Percentiles rank a stretch among this genome's conserved stretches.
Conservation (phyloP, 108 stramenopile species). For the Aurantiochytrium sp. region DNA sequence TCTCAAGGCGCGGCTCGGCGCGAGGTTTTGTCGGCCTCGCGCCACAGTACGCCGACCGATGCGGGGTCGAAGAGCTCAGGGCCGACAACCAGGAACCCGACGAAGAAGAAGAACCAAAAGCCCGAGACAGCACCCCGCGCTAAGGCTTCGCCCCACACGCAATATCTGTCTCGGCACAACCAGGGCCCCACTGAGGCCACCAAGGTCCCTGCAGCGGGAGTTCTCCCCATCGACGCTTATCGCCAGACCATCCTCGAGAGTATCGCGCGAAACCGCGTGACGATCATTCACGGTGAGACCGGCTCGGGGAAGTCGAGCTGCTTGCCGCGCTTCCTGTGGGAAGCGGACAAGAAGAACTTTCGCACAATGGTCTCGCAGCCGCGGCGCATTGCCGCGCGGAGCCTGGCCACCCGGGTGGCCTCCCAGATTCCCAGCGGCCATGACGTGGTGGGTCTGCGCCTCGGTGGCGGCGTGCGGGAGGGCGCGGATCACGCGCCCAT, state of each 20-base stretch:
- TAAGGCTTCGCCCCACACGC: too few species aligned
- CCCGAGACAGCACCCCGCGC: too few species aligned
- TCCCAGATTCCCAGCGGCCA: neutral
- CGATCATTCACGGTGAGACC: neutral
- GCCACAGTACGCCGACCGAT: too few species aligned
- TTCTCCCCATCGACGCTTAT: neutral
- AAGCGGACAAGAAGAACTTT: neutral
- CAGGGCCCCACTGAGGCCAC: too few species aligned
- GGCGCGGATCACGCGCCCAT: neutral
- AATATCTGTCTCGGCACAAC: too few species aligned
- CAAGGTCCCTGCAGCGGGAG: neutral
- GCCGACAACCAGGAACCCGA: too few species aligned
- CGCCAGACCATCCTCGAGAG: neutral
- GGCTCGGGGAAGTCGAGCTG: neutral
- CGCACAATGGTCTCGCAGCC: neutral
- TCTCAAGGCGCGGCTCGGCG: too few species aligned
- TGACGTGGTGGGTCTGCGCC: neutral
- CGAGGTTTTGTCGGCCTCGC: too few species aligned
- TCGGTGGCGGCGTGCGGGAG: neutral
- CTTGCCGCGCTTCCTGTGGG: neutral
- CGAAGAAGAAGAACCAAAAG: too few species aligned
- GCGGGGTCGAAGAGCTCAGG: too few species aligned
- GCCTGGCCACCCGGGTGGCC: neutral
- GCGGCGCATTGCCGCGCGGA: neutral
- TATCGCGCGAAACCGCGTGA: neutral